Evolutionary conservation across 768 basidiomycete genomes (phyloP), one percentile per base, ranked within the genome.

Genomic region (Auricularia cornea): DNA sequence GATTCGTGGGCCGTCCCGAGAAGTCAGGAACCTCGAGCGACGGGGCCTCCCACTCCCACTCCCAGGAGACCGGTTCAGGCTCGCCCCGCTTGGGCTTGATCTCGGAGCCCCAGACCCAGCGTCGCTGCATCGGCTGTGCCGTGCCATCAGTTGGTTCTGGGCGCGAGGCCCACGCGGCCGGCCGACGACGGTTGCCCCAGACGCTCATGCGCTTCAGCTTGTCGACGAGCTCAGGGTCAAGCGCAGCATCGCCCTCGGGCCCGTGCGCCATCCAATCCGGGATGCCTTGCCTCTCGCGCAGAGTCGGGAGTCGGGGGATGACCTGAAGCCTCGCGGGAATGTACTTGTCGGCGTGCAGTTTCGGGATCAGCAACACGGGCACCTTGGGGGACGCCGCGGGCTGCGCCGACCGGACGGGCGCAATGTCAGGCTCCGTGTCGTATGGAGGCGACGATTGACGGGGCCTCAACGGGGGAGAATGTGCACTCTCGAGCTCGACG

Each of bases 21-120:
- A 48, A 18, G 44, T 48, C 44, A 23, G 44, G 44, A 20, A 48
- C 44, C 44, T 48, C 12, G 2, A 48, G 44, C 16, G 20, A 18
- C 20, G 44, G 44, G 12, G 28, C 30, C 54, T 57, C 54, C 54
- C 54, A 57, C 54, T 57, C 54, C 54, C 54, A 57, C 54, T 57
- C 54, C 54, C 54, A 57, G 18, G 28, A 57, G 16, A 16, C 54
- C 30, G 54, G 28, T 29, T 57, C 44, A 48, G 16, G 23, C 2
- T 18, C 44, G 44, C 23, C 23, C 11, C 44, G 44, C 20, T 23
- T 18, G 44, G 44, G 44, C 44, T 23, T 18, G 10, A 48, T 18
- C 44, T 57, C 54, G 16, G 12, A 30, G 54, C 54, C 54, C 54
- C 54, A 57, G 14, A 57, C 14, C 54, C 54, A 57, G 4, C 44